A percentile compares a stretch with the other conserved stretches of the same genome.
These are phyloP conservation scores for Ascochyta viciae-villosae DNA, from an alignment of 2,329 filamentous ascomycete genomes.

Conservation along the genomic window DNA sequence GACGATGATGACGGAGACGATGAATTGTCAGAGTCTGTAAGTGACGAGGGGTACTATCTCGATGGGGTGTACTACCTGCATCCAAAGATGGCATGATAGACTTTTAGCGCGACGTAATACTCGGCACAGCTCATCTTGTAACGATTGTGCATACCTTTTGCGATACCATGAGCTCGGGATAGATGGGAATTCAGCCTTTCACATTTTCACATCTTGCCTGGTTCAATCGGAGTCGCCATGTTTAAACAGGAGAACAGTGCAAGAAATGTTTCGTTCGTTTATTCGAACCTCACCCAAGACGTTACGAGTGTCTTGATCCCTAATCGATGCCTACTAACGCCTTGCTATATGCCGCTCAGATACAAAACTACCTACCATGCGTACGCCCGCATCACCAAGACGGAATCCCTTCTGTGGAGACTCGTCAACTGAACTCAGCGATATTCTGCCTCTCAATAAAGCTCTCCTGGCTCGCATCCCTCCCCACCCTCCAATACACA, in stretches of 20 bases:
- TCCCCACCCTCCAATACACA: conserved; percentile 84
- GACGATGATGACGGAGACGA: background rate
- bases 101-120: background rate
- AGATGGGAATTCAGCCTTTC: background rate
- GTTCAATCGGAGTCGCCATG: background rate
- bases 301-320: background rate
- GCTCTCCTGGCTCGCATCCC: conserved; percentile 86
- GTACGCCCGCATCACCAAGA: too few relatives aligned
- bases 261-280: background rate
- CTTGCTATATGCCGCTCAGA: background rate
- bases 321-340: background rate
- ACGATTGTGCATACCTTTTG: background rate
- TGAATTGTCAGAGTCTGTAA: background rate
- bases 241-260: background rate
- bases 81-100: conserved; percentile 2
- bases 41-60: background rate
- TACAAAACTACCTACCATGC: background rate
- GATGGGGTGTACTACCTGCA: background rate
- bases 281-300: background rate
- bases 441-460: conserved; percentile 72
- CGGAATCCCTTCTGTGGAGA: background rate
- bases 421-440: conserved; percentile 40
- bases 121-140: conserved; percentile 1
- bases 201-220: background rate
- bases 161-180: background rate